These are phyloP conservation scores for Tilletia setariae DNA, from an alignment of 1,284 basidiomycete genomes.

Conservation along the genomic window DNA sequence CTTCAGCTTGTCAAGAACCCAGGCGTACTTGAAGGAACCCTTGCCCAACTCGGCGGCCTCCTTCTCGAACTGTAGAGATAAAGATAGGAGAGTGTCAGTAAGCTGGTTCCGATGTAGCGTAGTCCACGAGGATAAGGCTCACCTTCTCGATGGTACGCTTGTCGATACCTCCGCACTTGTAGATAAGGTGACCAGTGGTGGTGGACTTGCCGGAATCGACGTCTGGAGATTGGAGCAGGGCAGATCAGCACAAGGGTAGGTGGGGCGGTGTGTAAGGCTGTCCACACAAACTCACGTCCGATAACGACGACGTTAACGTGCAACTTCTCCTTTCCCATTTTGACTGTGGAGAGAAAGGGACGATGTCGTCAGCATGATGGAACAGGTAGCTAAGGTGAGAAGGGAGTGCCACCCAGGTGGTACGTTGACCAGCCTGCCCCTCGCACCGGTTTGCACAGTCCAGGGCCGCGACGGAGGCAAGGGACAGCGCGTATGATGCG, in stretches of 20 bases:
- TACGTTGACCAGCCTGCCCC: no score
- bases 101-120: neutral
- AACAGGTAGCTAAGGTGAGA: no score
- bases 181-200: constrained; percentile 99
- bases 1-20: constrained; percentile 99
- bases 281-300: constrained; percentile 30
- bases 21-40: constrained; percentile 94
- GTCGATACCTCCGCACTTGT: constrained; percentile 99
- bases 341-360: constrained; percentile 1
- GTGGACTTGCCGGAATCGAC: constrained; percentile 77
- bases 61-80: constrained; percentile 78
- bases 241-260: neutral
- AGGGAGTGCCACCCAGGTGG: no score
- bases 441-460: no score
- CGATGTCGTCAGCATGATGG: neutral
- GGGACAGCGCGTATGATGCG: neutral
- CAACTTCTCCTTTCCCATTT: constrained; percentile 34
- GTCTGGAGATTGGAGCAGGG: constrained; percentile 24
- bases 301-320: constrained; percentile 55
- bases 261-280: neutral
- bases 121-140: neutral
- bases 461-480: neutral
- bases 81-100: neutral
- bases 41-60: constrained; percentile 99
- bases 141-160: constrained; percentile 99